Evolutionary conservation across 1,284 basidiomycete species (phyloP).

Genomic region (Fomitopsis pinicola): DNA sequence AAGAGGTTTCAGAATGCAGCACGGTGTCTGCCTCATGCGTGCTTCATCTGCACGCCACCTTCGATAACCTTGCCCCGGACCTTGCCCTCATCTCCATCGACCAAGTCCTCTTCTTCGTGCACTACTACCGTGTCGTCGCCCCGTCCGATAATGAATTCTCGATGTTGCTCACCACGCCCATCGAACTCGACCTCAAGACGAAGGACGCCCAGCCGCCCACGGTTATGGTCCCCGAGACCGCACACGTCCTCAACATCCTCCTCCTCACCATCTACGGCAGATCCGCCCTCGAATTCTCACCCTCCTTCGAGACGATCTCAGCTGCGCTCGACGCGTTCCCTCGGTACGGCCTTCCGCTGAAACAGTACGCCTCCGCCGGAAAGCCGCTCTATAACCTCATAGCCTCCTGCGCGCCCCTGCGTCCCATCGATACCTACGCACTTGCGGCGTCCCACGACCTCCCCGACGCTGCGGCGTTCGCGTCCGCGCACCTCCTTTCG

Average conservation of each 20-base stretch:
- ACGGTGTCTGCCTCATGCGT: no score
- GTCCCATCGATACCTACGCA: constrained; percentile 31
- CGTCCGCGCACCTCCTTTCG: constrained; percentile 30
- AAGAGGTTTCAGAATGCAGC: no score
- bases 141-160: constrained; percentile 34
- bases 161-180: constrained; percentile 21
- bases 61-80: constrained; percentile 36
- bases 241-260: constrained; percentile 26
- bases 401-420: constrained; percentile 27
- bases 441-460: constrained; percentile 30
- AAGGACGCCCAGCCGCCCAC: constrained; percentile 20
- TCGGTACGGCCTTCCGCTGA: constrained; percentile 26
- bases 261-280: constrained; percentile 32
- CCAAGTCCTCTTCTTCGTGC: constrained; percentile 59
- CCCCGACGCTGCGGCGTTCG: constrained; percentile 29
- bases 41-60: no score
- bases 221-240: constrained; percentile 25
- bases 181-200: constrained; percentile 1
- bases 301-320: constrained; percentile 24
- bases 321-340: constrained; percentile 26
- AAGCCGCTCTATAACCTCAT: constrained; percentile 12
- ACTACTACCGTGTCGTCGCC: constrained; percentile 28
- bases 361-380: constrained; percentile 13
- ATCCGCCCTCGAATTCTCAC: constrained; percentile 28
- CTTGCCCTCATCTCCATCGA: constrained; percentile 63